Evolutionary conservation across 2,329 filamentous ascomycete genomes (phyloP).

Genomic region (Fusarium acutatum): DNA sequence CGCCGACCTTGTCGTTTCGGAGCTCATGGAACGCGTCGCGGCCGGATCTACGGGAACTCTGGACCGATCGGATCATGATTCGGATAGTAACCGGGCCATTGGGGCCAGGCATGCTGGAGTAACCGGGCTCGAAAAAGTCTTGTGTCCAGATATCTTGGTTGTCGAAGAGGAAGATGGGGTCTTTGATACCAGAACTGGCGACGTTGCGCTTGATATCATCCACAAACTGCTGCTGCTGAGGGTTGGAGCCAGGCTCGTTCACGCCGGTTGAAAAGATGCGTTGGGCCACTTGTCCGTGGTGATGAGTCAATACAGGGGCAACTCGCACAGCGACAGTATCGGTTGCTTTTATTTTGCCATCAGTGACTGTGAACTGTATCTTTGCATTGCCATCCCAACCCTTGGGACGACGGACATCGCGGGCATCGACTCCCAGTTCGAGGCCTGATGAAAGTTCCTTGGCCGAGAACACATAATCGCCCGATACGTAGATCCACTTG

Average conservation of each 20-base stretch:
- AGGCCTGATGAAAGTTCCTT: constrained; percentile 43
- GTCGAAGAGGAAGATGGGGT: constrained; percentile 13
- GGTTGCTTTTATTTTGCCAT: constrained; percentile 19
- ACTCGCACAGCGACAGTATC: constrained; percentile 46
- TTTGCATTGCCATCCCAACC: constrained; percentile 43
- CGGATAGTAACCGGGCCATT: constrained; percentile 44
- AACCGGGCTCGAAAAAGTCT: constrained; percentile 52
- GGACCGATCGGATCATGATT: constrained; percentile 45
- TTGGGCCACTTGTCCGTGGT: constrained; percentile 45
- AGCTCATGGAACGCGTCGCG: constrained; percentile 45
- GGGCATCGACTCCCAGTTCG: constrained; percentile 46
- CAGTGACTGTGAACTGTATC: constrained; percentile 43
- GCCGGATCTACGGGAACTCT: constrained; percentile 41
- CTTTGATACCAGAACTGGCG: not conserved
- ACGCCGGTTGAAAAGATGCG: constrained; percentile 25
- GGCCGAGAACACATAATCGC: constrained; percentile 40
- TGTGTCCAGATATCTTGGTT: constrained; percentile 46
- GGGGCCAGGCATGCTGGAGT: constrained; percentile 50
- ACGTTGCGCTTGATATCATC: constrained; percentile 7
- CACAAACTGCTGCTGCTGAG: not conserved
- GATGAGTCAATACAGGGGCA: constrained; percentile 49
- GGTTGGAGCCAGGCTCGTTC: not conserved
- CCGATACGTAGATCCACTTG: constrained; percentile 40
- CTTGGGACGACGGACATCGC: constrained; percentile 38
- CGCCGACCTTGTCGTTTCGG: constrained; percentile 41